Conservation (phyloP, 345 rosid genomes). For the Eucalyptus tenuipes region DNA sequence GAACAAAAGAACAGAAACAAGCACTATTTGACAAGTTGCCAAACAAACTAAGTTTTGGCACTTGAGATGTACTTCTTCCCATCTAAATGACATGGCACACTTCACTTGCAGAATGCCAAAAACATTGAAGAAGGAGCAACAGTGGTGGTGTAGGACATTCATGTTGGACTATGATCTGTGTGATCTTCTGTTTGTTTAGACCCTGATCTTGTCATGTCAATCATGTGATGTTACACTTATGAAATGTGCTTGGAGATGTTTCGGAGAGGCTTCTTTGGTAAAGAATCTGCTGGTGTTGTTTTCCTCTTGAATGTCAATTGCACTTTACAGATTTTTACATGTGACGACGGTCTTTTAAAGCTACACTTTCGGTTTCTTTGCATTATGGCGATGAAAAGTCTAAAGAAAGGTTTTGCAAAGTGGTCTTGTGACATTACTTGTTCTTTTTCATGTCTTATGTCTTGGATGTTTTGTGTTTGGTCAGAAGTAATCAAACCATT, state of each 20-base stretch:
- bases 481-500: background rate
- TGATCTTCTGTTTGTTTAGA: background rate
- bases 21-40: no score
- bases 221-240: background rate
- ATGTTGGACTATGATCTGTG: slow-evolving; percentile 26
- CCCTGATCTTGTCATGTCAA: background rate
- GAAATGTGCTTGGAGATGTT: background rate
- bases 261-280: background rate
- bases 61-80: no score
- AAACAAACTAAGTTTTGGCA: no score
- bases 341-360: background rate
- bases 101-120: slow-evolving; percentile 57
- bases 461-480: background rate
- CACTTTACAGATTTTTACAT: background rate
- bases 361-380: background rate
- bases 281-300: background rate
- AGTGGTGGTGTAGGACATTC: slow-evolving; percentile 77
- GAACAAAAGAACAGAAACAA: no score
- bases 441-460: background rate
- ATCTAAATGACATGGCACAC: background rate
- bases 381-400: background rate
- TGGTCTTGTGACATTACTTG: background rate
- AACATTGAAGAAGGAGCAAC: slow-evolving; percentile 71
- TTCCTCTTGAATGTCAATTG: background rate
- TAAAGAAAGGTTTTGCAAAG: background rate